These are phyloP conservation scores for Acanthamoeba polyphaga DNA, from an alignment of 208 protist species.

Conservation along the genomic window DNA sequence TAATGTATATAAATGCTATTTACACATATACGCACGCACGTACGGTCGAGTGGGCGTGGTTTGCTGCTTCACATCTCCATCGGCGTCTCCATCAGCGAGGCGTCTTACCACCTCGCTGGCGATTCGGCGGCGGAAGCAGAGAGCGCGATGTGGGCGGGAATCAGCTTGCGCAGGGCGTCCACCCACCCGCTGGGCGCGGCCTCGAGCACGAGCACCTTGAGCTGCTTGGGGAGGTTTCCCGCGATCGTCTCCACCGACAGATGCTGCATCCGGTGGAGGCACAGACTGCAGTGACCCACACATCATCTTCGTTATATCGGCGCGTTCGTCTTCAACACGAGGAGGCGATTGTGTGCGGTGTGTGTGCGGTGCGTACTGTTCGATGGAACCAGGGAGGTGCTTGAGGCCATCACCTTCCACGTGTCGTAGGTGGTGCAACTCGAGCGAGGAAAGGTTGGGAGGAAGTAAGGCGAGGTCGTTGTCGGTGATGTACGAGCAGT, in stretches of 20 bases:
- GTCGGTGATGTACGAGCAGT: constrained; percentile 47
- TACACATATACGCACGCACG: too few species aligned
- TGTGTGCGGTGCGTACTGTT: background rate
- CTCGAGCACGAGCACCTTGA: background rate
- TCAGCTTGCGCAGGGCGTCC: constrained; percentile 44
- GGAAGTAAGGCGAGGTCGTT: background rate
- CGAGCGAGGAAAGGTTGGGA: constrained; percentile 4
- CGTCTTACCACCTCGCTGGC: background rate
- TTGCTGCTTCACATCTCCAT: too few species aligned
- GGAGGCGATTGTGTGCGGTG: background rate
- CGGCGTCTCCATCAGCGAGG: background rate
- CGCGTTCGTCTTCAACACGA: background rate
- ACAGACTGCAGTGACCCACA: background rate
- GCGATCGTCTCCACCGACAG: constrained; percentile 43
- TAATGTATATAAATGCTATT: background rate
- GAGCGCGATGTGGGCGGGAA: background rate
- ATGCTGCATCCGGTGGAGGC: constrained; percentile 33
- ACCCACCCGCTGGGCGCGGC: constrained; percentile 13
- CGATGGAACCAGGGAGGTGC: background rate
- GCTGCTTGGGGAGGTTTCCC: background rate
- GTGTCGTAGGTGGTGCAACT: constrained; percentile 12
- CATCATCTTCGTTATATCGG: background rate
- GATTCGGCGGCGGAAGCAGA: background rate
- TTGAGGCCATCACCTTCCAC: constrained; percentile 28
- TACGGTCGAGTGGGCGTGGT: too few species aligned